Evolutionary conservation across 2,329 filamentous ascomycete species (phyloP).

Genomic region (Leptosphaerulina australis): DNA sequence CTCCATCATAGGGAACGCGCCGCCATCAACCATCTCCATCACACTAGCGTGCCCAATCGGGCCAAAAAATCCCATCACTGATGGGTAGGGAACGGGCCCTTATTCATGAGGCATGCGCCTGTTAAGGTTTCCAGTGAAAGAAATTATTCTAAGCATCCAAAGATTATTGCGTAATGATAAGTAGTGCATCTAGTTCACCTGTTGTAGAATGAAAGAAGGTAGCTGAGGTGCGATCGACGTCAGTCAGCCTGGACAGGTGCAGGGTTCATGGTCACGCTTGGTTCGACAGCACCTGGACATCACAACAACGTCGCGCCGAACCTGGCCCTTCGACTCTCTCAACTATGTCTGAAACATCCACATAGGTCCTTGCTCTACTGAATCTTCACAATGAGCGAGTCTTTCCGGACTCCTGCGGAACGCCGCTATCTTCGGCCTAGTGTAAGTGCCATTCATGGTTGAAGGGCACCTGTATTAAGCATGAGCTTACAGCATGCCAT

Average conservation of each 20-base stretch:
- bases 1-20: too few relatives aligned
- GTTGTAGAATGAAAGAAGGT: constrained; percentile 1
- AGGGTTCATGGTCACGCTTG: constrained; percentile 12
- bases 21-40: too few relatives aligned
- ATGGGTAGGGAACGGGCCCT: too few relatives aligned
- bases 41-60: too few relatives aligned
- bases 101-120: not conserved
- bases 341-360: constrained; percentile 20
- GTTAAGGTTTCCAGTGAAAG: not conserved
- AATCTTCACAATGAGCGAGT: constrained; percentile 36
- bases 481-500: constrained; percentile 28
- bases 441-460: constrained; percentile 34
- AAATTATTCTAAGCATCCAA: not conserved
- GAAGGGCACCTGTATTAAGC: not conserved
- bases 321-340: not conserved
- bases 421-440: constrained; percentile 47
- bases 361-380: not conserved
- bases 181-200: not conserved
- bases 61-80: too few relatives aligned
- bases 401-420: constrained; percentile 38
- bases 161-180: not conserved
- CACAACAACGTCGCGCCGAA: constrained; percentile 4
- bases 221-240: constrained; percentile 17
- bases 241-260: constrained; percentile 11
- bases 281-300: constrained; percentile 7